Percentiles rank a stretch among this genome's conserved stretches.
Conservation (phyloP, 768 basidiomycete genomes). For the Termitomyces heimii region DNA sequence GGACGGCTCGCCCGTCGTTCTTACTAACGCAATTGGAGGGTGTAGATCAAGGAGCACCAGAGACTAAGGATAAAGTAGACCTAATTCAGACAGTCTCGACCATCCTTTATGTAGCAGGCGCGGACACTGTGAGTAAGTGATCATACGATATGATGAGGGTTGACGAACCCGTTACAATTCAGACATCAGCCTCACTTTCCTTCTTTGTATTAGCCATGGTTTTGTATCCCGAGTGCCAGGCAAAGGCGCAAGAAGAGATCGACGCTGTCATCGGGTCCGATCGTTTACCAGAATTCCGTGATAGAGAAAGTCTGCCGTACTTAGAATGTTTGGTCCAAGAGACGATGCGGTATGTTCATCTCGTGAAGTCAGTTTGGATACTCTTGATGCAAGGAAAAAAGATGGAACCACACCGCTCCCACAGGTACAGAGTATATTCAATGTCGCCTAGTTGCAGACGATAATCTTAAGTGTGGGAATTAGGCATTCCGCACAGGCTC, state of each 20-base stretch:
- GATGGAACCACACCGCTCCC: conserved; percentile 7
- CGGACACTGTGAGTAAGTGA: conserved; percentile 10
- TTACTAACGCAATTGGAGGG: conserved; percentile 8
- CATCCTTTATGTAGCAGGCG: conserved; percentile 9
- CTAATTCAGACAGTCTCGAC: conserved; percentile 8
- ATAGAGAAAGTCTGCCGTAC: conserved; percentile 17
- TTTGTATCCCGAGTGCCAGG: conserved; percentile 20
- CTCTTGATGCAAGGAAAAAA: neutral
- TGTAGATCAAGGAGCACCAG: neutral
- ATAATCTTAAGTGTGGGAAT: neutral
- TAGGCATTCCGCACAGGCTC: conserved; percentile 13
- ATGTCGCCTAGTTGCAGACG: neutral
- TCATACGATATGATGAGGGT: neutral
- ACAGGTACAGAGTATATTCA: neutral
- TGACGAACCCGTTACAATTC: neutral
- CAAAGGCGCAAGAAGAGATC: conserved; percentile 22
- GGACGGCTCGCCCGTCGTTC: conserved; percentile 12
- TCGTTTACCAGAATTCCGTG: conserved; percentile 20
- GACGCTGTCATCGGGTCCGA: conserved; percentile 18
- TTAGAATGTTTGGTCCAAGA: conserved; percentile 15
- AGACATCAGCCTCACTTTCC: conserved; percentile 20
- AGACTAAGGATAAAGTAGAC: neutral
- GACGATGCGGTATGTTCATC: conserved; percentile 6
- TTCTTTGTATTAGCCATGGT: conserved; percentile 23
- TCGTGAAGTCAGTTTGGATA: neutral